A percentile compares a stretch with the other conserved stretches of the same genome.
Conservation (phyloP, 192 early-diverging fungal species). For the Ambispora gerdemannii region DNA sequence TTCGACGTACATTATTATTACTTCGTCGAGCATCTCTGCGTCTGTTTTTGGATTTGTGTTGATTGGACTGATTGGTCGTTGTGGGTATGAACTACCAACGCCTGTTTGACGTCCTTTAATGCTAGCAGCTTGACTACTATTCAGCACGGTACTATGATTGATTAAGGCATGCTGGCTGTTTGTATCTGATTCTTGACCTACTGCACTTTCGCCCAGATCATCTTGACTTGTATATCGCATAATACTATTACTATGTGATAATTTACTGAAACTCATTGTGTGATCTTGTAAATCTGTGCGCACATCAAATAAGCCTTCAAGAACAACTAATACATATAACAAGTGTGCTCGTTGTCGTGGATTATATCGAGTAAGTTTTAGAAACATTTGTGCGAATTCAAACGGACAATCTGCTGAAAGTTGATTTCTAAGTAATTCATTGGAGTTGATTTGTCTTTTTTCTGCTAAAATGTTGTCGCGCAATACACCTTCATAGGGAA, state of each 20-base stretch:
- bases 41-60: conserved; percentile 50
- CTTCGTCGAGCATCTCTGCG: conserved; percentile 31
- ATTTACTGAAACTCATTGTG: neutral
- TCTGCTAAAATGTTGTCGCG: conserved; percentile 5
- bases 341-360: conserved; percentile 52
- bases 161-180: neutral
- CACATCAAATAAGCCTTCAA: conserved; percentile 6
- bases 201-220: neutral
- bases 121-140: neutral
- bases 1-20: neutral
- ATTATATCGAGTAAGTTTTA: conserved; percentile 5
- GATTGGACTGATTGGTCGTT: conserved; percentile 46
- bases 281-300: neutral
- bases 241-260: conserved; percentile 39
- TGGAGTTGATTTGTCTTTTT: neutral
- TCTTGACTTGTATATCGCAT: neutral
- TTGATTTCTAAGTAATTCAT: neutral
- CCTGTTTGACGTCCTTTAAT: neutral
- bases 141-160: neutral
- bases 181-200: neutral
- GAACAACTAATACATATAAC: conserved; percentile 32
- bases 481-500: conserved; percentile 1
- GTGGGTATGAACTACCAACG: conserved; percentile 42
- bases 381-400: neutral
- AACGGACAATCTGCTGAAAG: neutral